Evolutionary conservation across 108 stramenopile species (phyloP), one percentile per base, ranked within the genome.

Genomic region (Epithemia pelagica): DNA sequence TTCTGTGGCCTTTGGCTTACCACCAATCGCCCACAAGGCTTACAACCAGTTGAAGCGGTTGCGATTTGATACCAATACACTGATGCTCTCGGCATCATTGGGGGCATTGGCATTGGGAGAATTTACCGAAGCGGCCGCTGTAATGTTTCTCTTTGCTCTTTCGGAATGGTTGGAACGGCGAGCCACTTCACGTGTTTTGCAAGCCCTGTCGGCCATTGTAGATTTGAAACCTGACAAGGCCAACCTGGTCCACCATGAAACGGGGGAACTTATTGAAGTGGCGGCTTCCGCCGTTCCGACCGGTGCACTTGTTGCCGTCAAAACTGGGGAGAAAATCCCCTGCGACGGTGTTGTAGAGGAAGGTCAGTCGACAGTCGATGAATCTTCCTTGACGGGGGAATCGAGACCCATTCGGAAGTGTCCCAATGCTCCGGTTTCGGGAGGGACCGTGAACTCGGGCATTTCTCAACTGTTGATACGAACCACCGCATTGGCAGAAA

Each of bases 321-420:
- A 83, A 31, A 91, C 95, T 22, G 96, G 98, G 24, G 95, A 96
- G 59, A 95, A 96, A 70, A 78, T 99, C 25, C 94, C 96, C 0
- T 85, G 89, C 7, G 98, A 99, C 67, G 97, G 96, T 18, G 66
- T 86, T 18, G 84, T 99, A 23, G 61, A 93, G 2, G 82, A 86
- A 52, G 98, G 98, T n/a, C 68, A 65, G 8, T 86, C 82, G 2
- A 64, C 80, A 7, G 81, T 96, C 19, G 96, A 97, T 74, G 97
- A 97, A 82, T 90, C 90, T 22, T 90, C 88, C 66, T 79, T 97
- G 28, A 97, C 94, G 18, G 97, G 95, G 28, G 95, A 97, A 77
- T 69, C 91, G 0, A 28, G 69, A 30, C 93, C 94, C 23, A 78
- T 94, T 0, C 64, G 66, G 1, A 96, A 96, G 70, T 59, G 31